These are phyloP conservation scores for Echinochloa phyllopogon DNA, from an alignment of 176 grass and related monocot genomes.

Conservation along the genomic window DNA sequence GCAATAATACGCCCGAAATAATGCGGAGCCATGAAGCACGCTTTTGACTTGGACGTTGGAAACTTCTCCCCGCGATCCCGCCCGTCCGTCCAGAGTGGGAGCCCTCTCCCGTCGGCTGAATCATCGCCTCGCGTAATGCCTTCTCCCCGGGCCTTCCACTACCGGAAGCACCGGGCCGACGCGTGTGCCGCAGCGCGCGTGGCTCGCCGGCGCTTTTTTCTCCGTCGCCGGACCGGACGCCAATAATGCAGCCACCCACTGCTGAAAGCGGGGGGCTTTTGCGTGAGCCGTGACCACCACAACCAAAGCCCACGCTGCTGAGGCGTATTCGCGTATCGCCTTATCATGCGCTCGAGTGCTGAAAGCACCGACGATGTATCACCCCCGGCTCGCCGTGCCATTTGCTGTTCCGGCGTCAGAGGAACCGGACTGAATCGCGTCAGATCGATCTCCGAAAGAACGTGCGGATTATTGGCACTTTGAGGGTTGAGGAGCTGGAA, in stretches of 20 bases:
- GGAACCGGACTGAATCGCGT: background rate
- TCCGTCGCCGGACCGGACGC: background rate
- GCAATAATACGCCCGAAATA: slow-evolving; percentile 22
- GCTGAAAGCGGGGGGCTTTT: background rate
- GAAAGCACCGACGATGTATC: slow-evolving; percentile 48
- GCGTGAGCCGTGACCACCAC: background rate
- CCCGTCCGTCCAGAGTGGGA: slow-evolving; percentile 15
- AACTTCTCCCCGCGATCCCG: background rate
- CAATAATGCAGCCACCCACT: slow-evolving; percentile 51
- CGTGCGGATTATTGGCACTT: slow-evolving; percentile 37
- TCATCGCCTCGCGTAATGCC: slow-evolving; percentile 20
- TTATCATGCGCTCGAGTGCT: slow-evolving; percentile 42
- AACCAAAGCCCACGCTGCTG: background rate
- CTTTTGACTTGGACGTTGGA: slow-evolving; percentile 36
- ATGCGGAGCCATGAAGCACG: slow-evolving; percentile 30
- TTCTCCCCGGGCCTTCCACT: slow-evolving; percentile 49
- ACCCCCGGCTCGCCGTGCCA: background rate
- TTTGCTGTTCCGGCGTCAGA: slow-evolving; percentile 36
- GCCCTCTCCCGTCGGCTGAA: background rate
- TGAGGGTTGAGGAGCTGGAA: slow-evolving; percentile 28
- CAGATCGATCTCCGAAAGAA: slow-evolving; percentile 20
- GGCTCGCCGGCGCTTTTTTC: slow-evolving; percentile 30
- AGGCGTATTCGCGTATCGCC: slow-evolving; percentile 40
- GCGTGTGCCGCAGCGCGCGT: background rate
- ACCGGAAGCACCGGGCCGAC: background rate